Conservation (phyloP, 1,139 yeast species). For the Nakaseomyces kungkrabaensis region DNA sequence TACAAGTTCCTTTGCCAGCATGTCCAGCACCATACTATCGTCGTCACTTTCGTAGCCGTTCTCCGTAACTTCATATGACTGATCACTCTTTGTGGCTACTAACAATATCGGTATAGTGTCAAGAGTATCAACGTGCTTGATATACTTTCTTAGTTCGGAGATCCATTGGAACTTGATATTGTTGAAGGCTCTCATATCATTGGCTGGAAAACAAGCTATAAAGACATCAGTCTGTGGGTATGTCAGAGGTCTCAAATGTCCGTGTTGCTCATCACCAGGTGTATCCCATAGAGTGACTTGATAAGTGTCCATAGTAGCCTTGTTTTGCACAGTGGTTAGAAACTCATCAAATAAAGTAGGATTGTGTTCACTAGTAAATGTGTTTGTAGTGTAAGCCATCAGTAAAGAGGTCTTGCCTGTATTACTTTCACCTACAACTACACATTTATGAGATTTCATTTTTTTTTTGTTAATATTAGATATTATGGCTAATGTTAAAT, state of each 20-base stretch:
- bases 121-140: conserved; percentile 11
- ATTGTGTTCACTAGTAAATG: conserved; percentile 89
- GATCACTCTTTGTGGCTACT: conserved; percentile 76
- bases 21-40: conserved; percentile 54
- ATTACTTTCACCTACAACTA: conserved; percentile 93
- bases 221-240: conserved; percentile 89
- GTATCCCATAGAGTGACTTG: conserved; percentile 89
- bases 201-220: conserved; percentile 74
- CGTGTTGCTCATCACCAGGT: conserved; percentile 89
- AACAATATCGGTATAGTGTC: conserved; percentile 51
- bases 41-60: conserved; percentile 58
- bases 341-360: conserved; percentile 89
- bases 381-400: conserved; percentile 81
- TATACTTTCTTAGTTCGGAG: conserved; percentile 62
- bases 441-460: conserved; percentile 92
- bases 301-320: conserved; percentile 42
- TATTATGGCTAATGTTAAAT: too few relatives aligned
- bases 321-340: conserved; percentile 60
- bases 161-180: conserved; percentile 70
- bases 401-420: conserved; percentile 88
- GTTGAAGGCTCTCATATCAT: conserved; percentile 69
- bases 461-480: not conserved
- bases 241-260: conserved; percentile 75
- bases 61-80: not conserved
- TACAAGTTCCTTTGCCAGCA: conserved; percentile 51